These are phyloP conservation scores for Aspergillus indologenus DNA, from an alignment of 495 filamentous ascomycete genomes.

Conservation along the genomic window DNA sequence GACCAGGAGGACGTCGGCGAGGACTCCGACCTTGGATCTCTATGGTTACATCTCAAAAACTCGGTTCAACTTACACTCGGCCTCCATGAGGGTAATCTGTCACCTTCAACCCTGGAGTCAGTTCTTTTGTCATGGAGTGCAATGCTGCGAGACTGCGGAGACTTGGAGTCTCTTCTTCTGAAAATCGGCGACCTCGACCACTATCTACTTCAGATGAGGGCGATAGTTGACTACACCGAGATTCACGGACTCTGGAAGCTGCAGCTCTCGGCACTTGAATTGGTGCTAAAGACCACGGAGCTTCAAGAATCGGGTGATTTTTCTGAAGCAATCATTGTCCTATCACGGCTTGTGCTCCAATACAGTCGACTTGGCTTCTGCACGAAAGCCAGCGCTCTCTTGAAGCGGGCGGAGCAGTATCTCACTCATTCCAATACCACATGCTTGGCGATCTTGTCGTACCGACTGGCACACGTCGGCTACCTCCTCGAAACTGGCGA, in stretches of 20 bases:
- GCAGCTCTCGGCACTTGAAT: conserved; percentile 42
- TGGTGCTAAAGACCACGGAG: conserved; percentile 56
- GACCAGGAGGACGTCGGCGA: conserved; percentile 36
- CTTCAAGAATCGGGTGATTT: conserved; percentile 47
- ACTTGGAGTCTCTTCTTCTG: conserved; percentile 48
- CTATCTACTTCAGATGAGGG: conserved; percentile 60
- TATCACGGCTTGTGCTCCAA: conserved; percentile 62
- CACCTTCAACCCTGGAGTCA: conserved; percentile 45
- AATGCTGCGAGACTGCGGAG: conserved; percentile 37
- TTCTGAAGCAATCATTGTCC: conserved; percentile 53
- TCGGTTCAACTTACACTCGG: conserved; percentile 51
- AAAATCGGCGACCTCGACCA: conserved; percentile 60
- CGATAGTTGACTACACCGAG: conserved; percentile 72
- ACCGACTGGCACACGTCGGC: conserved; percentile 70
- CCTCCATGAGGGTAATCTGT: conserved; percentile 51
- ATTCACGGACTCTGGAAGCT: conserved; percentile 65
- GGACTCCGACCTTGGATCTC: conserved; percentile 54
- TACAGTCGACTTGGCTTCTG: conserved; percentile 77
- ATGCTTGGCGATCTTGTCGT: conserved; percentile 47
- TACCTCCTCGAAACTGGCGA: conserved; percentile 69
- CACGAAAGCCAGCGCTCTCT: conserved; percentile 62
- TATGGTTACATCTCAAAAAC: conserved; percentile 56
- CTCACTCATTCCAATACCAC: conserved; percentile 36
- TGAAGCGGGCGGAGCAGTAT: conserved; percentile 57
- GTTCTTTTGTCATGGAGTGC: conserved; percentile 39